Evolutionary conservation across 192 early-diverging fungal species (phyloP), one percentile per base, ranked within the genome.

Genomic region (Coemansia sp.): DNA sequence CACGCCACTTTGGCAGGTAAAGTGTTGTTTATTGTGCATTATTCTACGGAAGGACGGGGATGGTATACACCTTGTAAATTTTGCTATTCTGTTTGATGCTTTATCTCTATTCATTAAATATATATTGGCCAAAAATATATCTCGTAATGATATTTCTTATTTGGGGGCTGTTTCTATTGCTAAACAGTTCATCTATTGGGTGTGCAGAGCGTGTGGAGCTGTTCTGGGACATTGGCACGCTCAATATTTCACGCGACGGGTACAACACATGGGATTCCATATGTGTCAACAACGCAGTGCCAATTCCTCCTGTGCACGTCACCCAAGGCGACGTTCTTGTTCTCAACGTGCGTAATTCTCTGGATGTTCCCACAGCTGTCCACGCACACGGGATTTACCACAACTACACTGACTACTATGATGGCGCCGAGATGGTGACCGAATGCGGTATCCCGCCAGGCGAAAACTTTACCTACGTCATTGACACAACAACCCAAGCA

Each of bases 351-450:
- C 58, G 42, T 54, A 71, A 88, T 66, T 73, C 76, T 17, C 63
- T 88, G 17, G 64, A 80, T 50, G 61, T 74, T 31, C 76, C 83
- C 11, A 87, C 89, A 28, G 66, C 82, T 1, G 56, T 92, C 31
- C 91, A 89, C 79, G 64, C 80, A 4, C 92, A 94, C 71, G 92
- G 92, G 5, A 34, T 93, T 6, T 90, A 86, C 71, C 86, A 89
- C 54, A 88, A 83, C 57, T 84, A 84, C 21, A 82, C 85, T 6
- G 70, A 53, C 61, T 87, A 83, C 64, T 68, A 83, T 36, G 92
- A 92, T 76, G 90, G 91, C 6, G 75, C 87, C 1, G 63, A 67
- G 8, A 82, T 76, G 61, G 73, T 86, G 40, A 87, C 88, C 20
- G 84, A 91, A 58, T 91, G 92, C 63, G 81, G 81, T 3, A 91